These are phyloP conservation scores for Phascolomyces articulosus DNA, from an alignment of 371 early-diverging fungal genomes.

Conservation along the genomic window DNA sequence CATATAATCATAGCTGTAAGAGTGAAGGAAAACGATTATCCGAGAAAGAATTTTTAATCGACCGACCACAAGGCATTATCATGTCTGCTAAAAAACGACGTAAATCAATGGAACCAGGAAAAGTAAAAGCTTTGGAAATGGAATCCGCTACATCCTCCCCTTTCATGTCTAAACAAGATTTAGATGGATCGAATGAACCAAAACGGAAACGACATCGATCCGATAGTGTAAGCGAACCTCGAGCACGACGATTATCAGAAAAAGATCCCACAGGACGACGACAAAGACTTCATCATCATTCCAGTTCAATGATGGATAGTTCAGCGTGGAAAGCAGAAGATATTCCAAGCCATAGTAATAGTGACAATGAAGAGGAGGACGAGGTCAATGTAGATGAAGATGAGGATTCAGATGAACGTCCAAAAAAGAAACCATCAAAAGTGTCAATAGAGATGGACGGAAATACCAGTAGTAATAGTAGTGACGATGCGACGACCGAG, in stretches of 20 bases:
- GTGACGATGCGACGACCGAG: no score
- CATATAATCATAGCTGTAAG: slow-evolving; percentile 37
- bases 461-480: not conserved
- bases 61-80: slow-evolving; percentile 31
- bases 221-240: slow-evolving; percentile 4
- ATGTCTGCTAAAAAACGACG: slow-evolving; percentile 33
- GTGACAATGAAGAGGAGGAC: not conserved
- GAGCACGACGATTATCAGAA: slow-evolving; percentile 6
- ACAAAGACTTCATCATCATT: not conserved
- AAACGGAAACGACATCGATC: slow-evolving; percentile 11
- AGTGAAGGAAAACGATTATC: slow-evolving; percentile 32
- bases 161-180: not conserved
- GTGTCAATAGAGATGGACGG: not conserved
- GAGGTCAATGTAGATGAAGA: not conserved
- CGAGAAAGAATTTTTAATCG: slow-evolving; percentile 40
- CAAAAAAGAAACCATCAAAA: no score
- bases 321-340: not conserved
- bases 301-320: not conserved
- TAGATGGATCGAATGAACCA: not conserved
- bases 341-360: not conserved
- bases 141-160: not conserved
- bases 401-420: not conserved
- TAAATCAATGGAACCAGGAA: slow-evolving; percentile 53
- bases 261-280: slow-evolving; percentile 1
- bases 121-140: slow-evolving; percentile 33